Conservation (phyloP, 441 rosid genomes). For the Euphorbia corollata region DNA sequence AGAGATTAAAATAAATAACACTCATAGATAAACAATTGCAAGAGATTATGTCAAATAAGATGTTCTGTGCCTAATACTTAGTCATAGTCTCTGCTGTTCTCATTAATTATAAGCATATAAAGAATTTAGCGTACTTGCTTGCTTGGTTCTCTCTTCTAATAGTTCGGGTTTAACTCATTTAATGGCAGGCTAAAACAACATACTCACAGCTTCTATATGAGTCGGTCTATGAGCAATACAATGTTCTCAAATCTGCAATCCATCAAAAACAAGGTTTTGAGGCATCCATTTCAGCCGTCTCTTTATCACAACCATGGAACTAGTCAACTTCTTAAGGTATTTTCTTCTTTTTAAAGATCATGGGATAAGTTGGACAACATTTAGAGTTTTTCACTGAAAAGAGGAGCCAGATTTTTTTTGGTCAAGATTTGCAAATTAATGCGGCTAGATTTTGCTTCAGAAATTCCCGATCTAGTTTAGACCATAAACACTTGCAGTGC, state of each 20-base stretch:
- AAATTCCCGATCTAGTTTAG: neutral
- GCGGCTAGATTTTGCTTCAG: neutral
- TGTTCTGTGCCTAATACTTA: neutral
- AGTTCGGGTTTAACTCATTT: conserved; percentile 16
- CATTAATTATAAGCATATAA: neutral
- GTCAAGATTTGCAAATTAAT: neutral
- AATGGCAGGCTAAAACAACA: conserved; percentile 57
- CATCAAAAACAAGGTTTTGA: conserved; percentile 48
- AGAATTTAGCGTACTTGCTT: neutral
- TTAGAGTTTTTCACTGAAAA: neutral
- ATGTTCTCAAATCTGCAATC: conserved; percentile 54
- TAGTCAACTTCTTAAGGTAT: conserved; percentile 35
- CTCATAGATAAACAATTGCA: neutral
- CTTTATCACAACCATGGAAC: conserved; percentile 78
- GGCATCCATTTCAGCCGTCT: conserved; percentile 54
- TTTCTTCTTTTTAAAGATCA: conserved; percentile 14
- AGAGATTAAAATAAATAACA: neutral
- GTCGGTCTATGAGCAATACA: conserved; percentile 63
- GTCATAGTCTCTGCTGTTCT: neutral
- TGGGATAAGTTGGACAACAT: conserved; percentile 1
- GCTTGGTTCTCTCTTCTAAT: conserved; percentile 8
- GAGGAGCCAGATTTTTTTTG: neutral
- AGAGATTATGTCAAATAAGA: neutral
- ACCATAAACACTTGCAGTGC: neutral
- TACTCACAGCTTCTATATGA: conserved; percentile 46